Conservation (phyloP, 768 basidiomycete species). For the Suillus variegatus region DNA sequence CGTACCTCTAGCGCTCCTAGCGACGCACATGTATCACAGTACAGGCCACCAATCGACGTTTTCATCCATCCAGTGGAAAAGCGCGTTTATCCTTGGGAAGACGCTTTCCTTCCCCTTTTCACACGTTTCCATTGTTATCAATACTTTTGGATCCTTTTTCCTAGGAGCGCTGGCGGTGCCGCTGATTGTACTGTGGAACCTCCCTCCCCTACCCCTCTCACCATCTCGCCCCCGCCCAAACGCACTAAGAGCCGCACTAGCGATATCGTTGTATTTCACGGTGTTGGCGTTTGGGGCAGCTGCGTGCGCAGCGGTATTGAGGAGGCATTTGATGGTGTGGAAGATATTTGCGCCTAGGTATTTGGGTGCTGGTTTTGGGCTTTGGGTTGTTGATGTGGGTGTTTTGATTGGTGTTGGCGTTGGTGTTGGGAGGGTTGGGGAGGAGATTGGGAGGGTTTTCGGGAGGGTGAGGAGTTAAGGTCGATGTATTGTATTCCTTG, state of each 20-base stretch:
- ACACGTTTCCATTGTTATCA: constrained; percentile 70
- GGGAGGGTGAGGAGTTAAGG: no score
- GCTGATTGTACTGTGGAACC: constrained; percentile 64
- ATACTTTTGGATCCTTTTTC: constrained; percentile 58
- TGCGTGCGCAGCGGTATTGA: constrained; percentile 68
- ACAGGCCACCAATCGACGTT: constrained; percentile 94
- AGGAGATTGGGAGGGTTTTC: background rate
- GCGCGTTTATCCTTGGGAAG: constrained; percentile 80
- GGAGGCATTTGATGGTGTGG: constrained; percentile 97
- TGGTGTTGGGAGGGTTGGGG: constrained; percentile 32
- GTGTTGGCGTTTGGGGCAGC: constrained; percentile 68
- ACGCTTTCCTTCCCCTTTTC: constrained; percentile 73
- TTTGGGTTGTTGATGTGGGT: constrained; percentile 72
- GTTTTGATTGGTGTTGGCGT: constrained; percentile 62
- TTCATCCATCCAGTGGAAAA: constrained; percentile 93
- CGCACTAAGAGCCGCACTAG: constrained; percentile 56
- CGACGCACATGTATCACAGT: constrained; percentile 74
- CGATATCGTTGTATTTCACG: constrained; percentile 70
- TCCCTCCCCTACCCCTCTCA: constrained; percentile 53
- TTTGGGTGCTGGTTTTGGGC: constrained; percentile 69
- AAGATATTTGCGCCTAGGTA: constrained; percentile 97
- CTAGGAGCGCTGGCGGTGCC: background rate
- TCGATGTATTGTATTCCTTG: background rate
- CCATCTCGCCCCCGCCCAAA: constrained; percentile 23
- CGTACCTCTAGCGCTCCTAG: constrained; percentile 73